Evolutionary conservation across 2,329 filamentous ascomycete species (phyloP), one percentile per base, ranked within the genome.

Genomic region (Aureobasidium musti): DNA sequence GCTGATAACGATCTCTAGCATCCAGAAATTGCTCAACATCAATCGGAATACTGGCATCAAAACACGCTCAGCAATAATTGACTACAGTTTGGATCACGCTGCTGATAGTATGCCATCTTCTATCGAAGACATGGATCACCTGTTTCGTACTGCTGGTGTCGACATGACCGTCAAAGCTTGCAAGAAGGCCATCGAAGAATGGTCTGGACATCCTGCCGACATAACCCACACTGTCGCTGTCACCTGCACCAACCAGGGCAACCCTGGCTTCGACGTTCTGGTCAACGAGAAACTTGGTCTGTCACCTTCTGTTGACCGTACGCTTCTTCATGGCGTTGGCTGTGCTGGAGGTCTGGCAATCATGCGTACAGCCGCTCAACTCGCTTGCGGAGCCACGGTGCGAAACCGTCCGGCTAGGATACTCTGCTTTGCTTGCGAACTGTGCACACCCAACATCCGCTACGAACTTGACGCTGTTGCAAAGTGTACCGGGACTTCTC

Each of bases 391-490:
- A 1, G 84, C 87, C 67, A 82, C 82, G 17, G 84, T 85, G 68
- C 79, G 86, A 59, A 79, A 84, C 1, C 82, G 81, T 68, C 84
- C 85, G 2, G 89, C 89, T 2, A 82, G 87, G 35, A 80, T 91
- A 5, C 75, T 91, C 45, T 87, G 89, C 3, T 78, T 90, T 37
- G 86, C 88, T 2, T 82, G 88, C 66, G 87, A 90, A 73, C 69
- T 81, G 0, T 79, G 77, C 53, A 79, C 74, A 41, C 70, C 83
- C 1, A 77, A 89, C 72, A 84, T 87, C 6, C 80, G 87, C 49
- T 88, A 86, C 70, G 89, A 91, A 74, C 77, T 91, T 54, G 57
- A 61, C 1, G 68, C 59, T 21, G 68, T 39, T 1, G 69, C 68
- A 2, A 66, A 61, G 17, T 43, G 47, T 83, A 89, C 69, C 86